phyloP scores from a whole-genome alignment of 2,329 filamentous ascomycete species.

The Pseudogymnoascus sp. region DNA sequence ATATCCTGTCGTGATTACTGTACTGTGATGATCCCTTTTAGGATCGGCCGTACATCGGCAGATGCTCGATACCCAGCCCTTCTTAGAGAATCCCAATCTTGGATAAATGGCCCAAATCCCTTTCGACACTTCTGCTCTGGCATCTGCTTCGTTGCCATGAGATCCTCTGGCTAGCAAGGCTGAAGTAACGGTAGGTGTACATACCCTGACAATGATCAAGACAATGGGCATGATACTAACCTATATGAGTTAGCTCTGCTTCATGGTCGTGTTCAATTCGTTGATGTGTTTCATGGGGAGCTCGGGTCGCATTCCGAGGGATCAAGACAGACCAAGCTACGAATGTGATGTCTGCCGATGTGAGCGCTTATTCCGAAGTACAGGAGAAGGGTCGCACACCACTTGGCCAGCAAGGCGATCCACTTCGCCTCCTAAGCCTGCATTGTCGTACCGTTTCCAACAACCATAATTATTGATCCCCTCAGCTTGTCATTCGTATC shows the following conservation, averaged over 20 bases:
- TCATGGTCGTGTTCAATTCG: not conserved
- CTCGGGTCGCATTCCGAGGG: no score
- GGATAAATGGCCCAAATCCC: no score
- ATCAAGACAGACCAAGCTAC: no score
- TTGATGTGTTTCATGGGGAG: no score
- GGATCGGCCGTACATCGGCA: no score
- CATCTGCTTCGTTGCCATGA: not conserved
- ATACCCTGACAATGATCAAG: not conserved
- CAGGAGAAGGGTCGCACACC: not conserved
- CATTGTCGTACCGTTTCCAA: not conserved
- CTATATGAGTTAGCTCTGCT: not conserved
- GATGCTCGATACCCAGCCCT: no score
- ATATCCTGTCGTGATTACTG: no score
- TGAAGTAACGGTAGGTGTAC: not conserved
- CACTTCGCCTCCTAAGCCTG: no score
- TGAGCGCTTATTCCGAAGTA: not conserved
- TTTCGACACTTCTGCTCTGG: no score
- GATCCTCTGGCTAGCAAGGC: not conserved
- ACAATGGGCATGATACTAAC: not conserved
- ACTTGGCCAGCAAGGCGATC: not conserved
- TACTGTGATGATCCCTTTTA: no score
- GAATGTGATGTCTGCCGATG: not conserved
- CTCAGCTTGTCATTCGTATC: no score
- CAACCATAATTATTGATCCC: not conserved
- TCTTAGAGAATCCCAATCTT: no score